Base-by-base conservation (phyloP, 495 filamentous ascomycete species). In the Polyplosphaeria fusca region DNA sequence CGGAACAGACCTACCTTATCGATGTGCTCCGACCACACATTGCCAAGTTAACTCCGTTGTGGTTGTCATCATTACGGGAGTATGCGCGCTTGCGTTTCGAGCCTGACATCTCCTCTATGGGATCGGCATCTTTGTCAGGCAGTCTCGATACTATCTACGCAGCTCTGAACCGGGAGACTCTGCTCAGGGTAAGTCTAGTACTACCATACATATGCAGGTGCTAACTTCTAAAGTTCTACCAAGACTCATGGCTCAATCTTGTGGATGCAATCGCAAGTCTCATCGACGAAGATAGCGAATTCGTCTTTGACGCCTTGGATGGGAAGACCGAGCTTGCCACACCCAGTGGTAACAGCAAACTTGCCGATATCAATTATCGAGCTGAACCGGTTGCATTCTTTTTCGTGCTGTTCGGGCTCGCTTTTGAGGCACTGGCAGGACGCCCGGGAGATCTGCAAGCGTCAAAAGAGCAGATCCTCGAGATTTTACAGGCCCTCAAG, bases 331-430 rank as follows among this genome's bases (percentile, higher is more conserved):
- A 84, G 47, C 74, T 80, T 11, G 65, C 77, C 3, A 60, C 63
- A 5, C 58, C 62, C 20, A 65, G 52, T 20, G 59, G 32, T 12
- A 58, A 46, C 74, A 18, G 74, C 25, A 66, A 68, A 24, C 73
- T 77, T 47, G 86, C 40, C 42, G 27, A 89, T 61, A 97, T 99
- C 70, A 95, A 96, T 66, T 97, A 97, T 66, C 89, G 93, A 18
- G 92, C 96, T 67, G 94, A 99, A 67, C 93, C 93, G 0, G 90
- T 96, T 14, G 93, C 93, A 0, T 99, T 99, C 77, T 99, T 99
- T 73, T 99, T 99, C 63, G 91, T 99, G 9, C 79, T 99, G 0
- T 99, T 96, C 65, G 93, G 93, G 22, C 85, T 99, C 52, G 90
- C 91, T 0, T 95, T 97, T 60, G 93, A 99, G 71, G 91, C 94